These are phyloP conservation scores for Beauveria medogensis DNA, from an alignment of 2,329 filamentous ascomycete genomes.

Conservation along the genomic window DNA sequence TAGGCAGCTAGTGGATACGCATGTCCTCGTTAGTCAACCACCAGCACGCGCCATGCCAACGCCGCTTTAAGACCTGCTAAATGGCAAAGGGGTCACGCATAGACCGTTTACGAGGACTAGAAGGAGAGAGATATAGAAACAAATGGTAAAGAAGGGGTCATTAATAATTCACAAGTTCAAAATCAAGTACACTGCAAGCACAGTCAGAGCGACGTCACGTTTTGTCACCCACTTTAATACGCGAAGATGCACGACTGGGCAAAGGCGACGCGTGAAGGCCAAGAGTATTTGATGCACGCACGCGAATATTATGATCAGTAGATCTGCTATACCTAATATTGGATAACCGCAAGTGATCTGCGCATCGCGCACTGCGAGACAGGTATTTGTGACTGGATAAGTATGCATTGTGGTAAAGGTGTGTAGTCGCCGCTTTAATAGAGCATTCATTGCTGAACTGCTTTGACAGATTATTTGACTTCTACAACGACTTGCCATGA, in stretches of 20 bases:
- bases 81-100: not conserved
- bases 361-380: no score
- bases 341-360: no score
- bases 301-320: no score
- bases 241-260: not conserved
- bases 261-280: not conserved
- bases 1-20: constrained; percentile 11
- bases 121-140: not conserved
- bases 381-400: no score
- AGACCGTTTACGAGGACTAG: no score
- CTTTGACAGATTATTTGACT: not conserved
- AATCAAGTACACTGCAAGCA: no score
- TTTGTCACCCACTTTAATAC: no score
- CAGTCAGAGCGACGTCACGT: no score
- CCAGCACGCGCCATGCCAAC: not conserved
- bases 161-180: no score
- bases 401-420: not conserved
- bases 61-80: not conserved
- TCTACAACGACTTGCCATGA: not conserved
- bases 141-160: not conserved
- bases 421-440: not conserved
- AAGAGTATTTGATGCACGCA: not conserved
- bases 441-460: not conserved
- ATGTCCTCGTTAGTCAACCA: constrained; percentile 9
- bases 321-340: no score